Evolutionary conservation across 2,329 filamentous ascomycete genomes (phyloP).

Genomic region (Knufia fluminis): DNA sequence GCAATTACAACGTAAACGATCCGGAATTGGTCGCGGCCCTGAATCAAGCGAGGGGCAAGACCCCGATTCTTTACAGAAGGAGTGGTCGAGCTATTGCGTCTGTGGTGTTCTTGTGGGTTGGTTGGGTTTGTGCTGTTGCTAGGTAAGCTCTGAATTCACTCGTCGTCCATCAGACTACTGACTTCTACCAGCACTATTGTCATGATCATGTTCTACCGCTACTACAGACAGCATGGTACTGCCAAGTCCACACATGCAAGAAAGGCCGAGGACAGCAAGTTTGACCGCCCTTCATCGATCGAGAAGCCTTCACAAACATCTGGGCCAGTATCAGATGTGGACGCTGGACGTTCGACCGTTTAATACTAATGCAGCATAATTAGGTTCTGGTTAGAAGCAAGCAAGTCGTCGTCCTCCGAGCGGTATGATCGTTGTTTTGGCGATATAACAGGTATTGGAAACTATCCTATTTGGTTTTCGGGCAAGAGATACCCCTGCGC

Average conservation of each 20-base stretch:
- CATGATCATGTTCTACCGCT: slow-evolving; percentile 9
- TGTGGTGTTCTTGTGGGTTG: slow-evolving; percentile 46
- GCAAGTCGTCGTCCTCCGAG: too few relatives aligned
- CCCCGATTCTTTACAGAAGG: slow-evolving; percentile 36
- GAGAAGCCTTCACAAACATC: too few relatives aligned
- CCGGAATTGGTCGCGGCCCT: slow-evolving; percentile 24
- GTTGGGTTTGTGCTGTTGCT: slow-evolving; percentile 40
- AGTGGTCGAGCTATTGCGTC: slow-evolving; percentile 44
- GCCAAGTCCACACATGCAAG: slow-evolving; percentile 4
- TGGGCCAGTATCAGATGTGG: too few relatives aligned
- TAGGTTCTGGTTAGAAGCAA: too few relatives aligned
- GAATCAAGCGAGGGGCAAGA: slow-evolving; percentile 24
- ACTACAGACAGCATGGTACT: slow-evolving; percentile 3
- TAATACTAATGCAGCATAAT: too few relatives aligned
- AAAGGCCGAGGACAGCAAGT: not conserved
- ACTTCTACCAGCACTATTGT: slow-evolving; percentile 3
- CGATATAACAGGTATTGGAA: too few relatives aligned
- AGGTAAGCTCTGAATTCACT: slow-evolving; percentile 13
- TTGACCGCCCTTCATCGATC: too few relatives aligned
- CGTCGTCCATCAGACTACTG: not conserved
- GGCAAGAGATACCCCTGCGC: too few relatives aligned
- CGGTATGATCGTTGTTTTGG: too few relatives aligned
- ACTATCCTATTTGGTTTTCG: too few relatives aligned
- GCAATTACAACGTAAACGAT: slow-evolving; percentile 32
- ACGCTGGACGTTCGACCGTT: too few relatives aligned